A percentile compares a stretch with the other conserved stretches of the same genome.
Evolutionary conservation across 768 basidiomycete genomes (phyloP).

Genomic region (Tulasnella sp.): DNA sequence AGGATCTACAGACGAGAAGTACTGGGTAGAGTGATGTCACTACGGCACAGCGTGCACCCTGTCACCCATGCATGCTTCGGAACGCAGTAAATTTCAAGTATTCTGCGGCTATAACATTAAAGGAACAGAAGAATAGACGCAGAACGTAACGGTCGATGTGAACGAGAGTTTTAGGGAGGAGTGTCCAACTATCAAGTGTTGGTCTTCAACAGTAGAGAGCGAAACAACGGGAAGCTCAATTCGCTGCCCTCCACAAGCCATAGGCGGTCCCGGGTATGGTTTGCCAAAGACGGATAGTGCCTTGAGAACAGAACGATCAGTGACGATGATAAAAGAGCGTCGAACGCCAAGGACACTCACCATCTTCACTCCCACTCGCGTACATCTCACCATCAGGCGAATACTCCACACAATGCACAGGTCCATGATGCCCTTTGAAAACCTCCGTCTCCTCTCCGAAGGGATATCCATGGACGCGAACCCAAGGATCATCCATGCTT

Average conservation of each 20-base stretch:
- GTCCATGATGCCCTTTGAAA: slow-evolving; percentile 93
- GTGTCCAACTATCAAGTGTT: too few relatives aligned
- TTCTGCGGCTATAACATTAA: too few relatives aligned
- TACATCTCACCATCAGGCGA: slow-evolving; percentile 97
- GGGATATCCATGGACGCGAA: slow-evolving; percentile 74
- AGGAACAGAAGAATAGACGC: too few relatives aligned
- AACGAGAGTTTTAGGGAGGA: too few relatives aligned
- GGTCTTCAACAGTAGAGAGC: too few relatives aligned
- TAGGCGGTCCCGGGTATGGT: slow-evolving; percentile 89
- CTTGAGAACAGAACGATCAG: slow-evolving; percentile 37
- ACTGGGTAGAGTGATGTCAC: too few relatives aligned
- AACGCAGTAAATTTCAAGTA: too few relatives aligned
- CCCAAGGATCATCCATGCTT: slow-evolving; percentile 87
- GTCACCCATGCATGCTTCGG: too few relatives aligned
- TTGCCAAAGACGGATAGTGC: slow-evolving; percentile 95
- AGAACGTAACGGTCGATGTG: too few relatives aligned
- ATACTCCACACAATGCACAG: slow-evolving; percentile 87
- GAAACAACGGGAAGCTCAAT: too few relatives aligned
- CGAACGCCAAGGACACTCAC: background rate
- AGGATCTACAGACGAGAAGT: too few relatives aligned
- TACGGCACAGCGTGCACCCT: too few relatives aligned
- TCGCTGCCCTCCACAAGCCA: slow-evolving; percentile 48
- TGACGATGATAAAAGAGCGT: background rate
- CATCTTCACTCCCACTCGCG: slow-evolving; percentile 83
- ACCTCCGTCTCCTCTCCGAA: slow-evolving; percentile 84